phyloP scores from a whole-genome alignment of 2,329 filamentous ascomycete genomes.

The Ceratocystis harringtonii region DNA sequence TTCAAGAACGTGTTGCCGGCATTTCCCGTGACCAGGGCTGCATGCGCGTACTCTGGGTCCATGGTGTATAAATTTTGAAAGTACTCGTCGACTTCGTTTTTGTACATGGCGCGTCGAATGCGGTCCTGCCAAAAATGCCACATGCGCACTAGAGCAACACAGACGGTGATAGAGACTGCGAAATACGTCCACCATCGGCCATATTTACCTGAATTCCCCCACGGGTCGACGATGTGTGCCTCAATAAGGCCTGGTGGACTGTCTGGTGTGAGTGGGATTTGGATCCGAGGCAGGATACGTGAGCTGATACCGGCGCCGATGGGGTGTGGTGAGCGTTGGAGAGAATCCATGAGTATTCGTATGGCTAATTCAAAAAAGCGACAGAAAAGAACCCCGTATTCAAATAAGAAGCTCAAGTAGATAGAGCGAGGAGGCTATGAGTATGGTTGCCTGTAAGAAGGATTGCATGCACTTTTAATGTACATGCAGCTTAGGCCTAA shows the following conservation, averaged over 20 bases:
- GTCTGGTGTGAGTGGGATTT: conserved; percentile 43
- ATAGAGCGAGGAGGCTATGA: background rate
- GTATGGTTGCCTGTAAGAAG: background rate
- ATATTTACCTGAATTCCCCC: conserved; percentile 71
- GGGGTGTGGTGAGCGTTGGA: conserved; percentile 28
- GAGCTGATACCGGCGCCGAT: background rate
- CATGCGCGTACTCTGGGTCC: conserved; percentile 33
- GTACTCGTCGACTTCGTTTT: conserved; percentile 52
- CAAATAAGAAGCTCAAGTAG: background rate
- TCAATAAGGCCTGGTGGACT: conserved; percentile 48
- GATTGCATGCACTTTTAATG: background rate
- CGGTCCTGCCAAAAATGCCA: conserved; percentile 92
- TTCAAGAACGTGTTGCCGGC: conserved; percentile 28
- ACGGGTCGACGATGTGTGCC: conserved; percentile 58
- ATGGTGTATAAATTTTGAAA: conserved; percentile 39
- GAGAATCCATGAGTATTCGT: background rate
- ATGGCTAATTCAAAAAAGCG: background rate
- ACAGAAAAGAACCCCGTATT: background rate
- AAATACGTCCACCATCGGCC: conserved; percentile 81
- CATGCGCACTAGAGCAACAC: conserved; percentile 54
- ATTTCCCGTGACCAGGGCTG: conserved; percentile 36
- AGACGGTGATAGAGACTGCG: conserved; percentile 52
- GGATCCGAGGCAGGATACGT: conserved; percentile 26
- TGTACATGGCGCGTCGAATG: conserved; percentile 75
- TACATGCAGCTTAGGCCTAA: background rate